These are phyloP conservation scores for Hawksworthiomyces lignivorus DNA, from an alignment of 2,329 filamentous ascomycete species.

Conservation along the genomic window DNA sequence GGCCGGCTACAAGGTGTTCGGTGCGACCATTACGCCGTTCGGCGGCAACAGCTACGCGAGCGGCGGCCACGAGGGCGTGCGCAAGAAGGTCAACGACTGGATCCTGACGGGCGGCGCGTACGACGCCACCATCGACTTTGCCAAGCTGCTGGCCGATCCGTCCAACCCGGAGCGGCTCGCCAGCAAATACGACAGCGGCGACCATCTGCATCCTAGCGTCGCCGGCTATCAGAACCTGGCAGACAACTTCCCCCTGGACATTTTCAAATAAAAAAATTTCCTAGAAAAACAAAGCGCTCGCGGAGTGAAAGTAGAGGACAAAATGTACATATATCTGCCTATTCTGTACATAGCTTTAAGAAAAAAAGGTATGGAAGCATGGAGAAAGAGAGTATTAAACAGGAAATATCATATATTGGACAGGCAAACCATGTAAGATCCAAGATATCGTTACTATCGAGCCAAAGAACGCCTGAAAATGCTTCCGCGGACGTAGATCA, in stretches of 20 bases:
- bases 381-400: no score
- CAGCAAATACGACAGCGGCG: slow-evolving; percentile 48
- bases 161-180: slow-evolving; percentile 40
- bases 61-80: slow-evolving; percentile 45
- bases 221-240: slow-evolving; percentile 53
- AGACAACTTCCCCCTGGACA: slow-evolving; percentile 46
- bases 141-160: slow-evolving; percentile 45
- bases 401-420: no score
- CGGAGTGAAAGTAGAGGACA: background rate
- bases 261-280: slow-evolving; percentile 39
- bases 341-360: no score
- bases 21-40: slow-evolving; percentile 61
- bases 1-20: slow-evolving; percentile 49
- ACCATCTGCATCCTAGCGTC: slow-evolving; percentile 57
- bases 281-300: no score
- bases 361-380: no score
- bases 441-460: no score
- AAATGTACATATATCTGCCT: slow-evolving; percentile 9
- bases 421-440: no score
- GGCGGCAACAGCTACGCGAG: slow-evolving; percentile 42
- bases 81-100: slow-evolving; percentile 52
- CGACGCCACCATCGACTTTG: slow-evolving; percentile 57
- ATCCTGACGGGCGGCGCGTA: slow-evolving; percentile 50
- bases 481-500: no score
- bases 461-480: no score